A percentile compares a stretch with the other conserved stretches of the same genome.
phyloP scores from a whole-genome alignment of 169 alveolate genomes.

The Plasmodium inui region DNA sequence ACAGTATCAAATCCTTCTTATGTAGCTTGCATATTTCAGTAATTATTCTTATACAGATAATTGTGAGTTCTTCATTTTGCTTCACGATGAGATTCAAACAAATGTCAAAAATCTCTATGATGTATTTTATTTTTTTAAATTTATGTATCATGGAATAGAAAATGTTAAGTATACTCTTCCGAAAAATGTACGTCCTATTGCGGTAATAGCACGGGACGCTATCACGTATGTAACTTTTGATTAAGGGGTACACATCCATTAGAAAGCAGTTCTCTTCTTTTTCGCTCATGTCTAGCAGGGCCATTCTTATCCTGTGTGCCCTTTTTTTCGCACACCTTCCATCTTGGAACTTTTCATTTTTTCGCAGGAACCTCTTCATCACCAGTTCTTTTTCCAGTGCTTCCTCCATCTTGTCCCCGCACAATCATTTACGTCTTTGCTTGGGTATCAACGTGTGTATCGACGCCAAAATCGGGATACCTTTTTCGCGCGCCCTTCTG shows the following conservation, averaged over 20 bases:
- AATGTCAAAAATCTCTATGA: slow-evolving; percentile 56
- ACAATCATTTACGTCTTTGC: neutral
- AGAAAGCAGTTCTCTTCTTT: slow-evolving; percentile 25
- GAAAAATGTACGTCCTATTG: slow-evolving; percentile 9
- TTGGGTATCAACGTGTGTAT: neutral
- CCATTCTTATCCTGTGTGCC: slow-evolving; percentile 23
- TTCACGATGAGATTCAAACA: slow-evolving; percentile 40
- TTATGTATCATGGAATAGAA: slow-evolving; percentile 52
- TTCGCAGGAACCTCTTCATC: neutral
- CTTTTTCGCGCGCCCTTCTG: neutral
- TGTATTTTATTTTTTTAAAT: slow-evolving; percentile 31
- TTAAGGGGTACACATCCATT: slow-evolving; percentile 53
- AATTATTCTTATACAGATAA: slow-evolving; percentile 54
- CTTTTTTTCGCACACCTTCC: neutral
- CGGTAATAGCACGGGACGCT: neutral
- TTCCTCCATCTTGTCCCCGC: slow-evolving; percentile 20
- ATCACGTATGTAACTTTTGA: slow-evolving; percentile 25
- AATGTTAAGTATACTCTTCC: slow-evolving; percentile 26
- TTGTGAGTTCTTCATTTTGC: slow-evolving; percentile 34
- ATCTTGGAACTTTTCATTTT: slow-evolving; percentile 22
- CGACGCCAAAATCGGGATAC: neutral
- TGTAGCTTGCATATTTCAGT: slow-evolving; percentile 40
- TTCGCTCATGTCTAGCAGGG: slow-evolving; percentile 32
- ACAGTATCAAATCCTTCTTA: slow-evolving; percentile 29
- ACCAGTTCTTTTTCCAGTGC: slow-evolving; percentile 6